Evolutionary conservation across 176 grass and related monocot species (phyloP), one percentile per base, ranked within the genome.

Genomic region (Eremochloa ophiuroides): DNA sequence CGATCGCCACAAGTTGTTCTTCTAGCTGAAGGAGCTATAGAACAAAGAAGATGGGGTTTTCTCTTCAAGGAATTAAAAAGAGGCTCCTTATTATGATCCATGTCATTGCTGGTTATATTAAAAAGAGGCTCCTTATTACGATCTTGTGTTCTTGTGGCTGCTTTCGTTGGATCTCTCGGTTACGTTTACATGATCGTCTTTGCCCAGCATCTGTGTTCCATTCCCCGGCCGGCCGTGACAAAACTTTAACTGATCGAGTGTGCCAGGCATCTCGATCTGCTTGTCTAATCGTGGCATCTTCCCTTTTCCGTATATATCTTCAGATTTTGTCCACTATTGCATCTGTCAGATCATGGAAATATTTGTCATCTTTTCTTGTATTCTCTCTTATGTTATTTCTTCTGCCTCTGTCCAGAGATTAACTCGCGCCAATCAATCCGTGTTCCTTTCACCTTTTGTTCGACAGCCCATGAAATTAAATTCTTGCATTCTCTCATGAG

Each of bases 121-220:
- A n/a, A n/a, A n/a, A n/a, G n/a, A n/a, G n/a, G n/a, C n/a, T n/a
- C n/a, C n/a, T n/a, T n/a, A n/a, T n/a, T n/a, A n/a, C n/a, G n/a
- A n/a, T n/a, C n/a, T n/a, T n/a, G n/a, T n/a, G n/a, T n/a, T n/a
- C n/a, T n/a, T n/a, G n/a, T n/a, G n/a, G n/a, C n/a, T n/a, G n/a
- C n/a, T 29, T 77, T 79, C 43, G 48, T 33, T 79, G 33, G 68
- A 88, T 88, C 68, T 18, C 23, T 66, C 67, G 53, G 29, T 37
- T 37, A 37, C 35, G 69, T 50, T 61, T 59, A 38, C 50, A 30
- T 26, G 50, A 69, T 74, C 26, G 39, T 12, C 62, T 37, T 42
- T 37, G 15, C 16, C 18, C 60, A 47, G 55, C 38, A 63, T 68
- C 65, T 51, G 23, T 18, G 17, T n/a, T n/a, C n/a, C n/a, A n/a